Conservation (phyloP, 1,284 basidiomycete species). For the Heterobasidion annosum region DNA sequence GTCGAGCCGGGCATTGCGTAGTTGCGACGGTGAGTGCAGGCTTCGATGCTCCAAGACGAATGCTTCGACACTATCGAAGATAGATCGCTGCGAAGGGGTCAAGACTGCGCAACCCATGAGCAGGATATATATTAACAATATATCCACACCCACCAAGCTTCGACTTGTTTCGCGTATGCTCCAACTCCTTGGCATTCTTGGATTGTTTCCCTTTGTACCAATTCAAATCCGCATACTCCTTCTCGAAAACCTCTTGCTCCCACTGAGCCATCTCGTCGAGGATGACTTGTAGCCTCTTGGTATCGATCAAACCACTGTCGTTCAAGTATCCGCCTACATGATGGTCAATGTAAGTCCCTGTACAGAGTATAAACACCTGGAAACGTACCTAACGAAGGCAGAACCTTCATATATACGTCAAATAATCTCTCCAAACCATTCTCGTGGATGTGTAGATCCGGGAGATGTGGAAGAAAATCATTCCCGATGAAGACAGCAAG, state of each 20-base stretch:
- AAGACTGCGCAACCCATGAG: constrained; percentile 38
- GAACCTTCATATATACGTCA: constrained; percentile 88
- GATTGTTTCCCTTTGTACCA: constrained; percentile 89
- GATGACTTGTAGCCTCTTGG: constrained; percentile 76
- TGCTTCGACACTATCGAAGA: constrained; percentile 68
- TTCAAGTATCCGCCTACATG: constrained; percentile 85
- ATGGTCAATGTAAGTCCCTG: neutral
- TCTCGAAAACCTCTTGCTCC: constrained; percentile 87
- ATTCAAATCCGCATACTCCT: constrained; percentile 80
- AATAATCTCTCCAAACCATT: constrained; percentile 91
- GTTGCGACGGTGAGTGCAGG: constrained; percentile 23
- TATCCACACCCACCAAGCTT: constrained; percentile 36
- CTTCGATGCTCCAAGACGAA: constrained; percentile 60
- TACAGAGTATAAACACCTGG: neutral
- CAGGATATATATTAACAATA: neutral
- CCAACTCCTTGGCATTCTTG: constrained; percentile 58
- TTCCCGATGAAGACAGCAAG: constrained; percentile 96
- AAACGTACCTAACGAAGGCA: constrained; percentile 69
- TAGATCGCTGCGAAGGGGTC: constrained; percentile 61
- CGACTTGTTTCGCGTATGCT: constrained; percentile 36
- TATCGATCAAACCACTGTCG: constrained; percentile 80
- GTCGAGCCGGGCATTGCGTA: constrained; percentile 36
- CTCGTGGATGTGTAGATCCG: constrained; percentile 96
- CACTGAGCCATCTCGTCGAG: constrained; percentile 83
- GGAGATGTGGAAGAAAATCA: constrained; percentile 94